A percentile compares a stretch with the other conserved stretches of the same genome.
Conservation (phyloP, 176 grass and related monocot genomes). For the Oryza brachyantha region DNA sequence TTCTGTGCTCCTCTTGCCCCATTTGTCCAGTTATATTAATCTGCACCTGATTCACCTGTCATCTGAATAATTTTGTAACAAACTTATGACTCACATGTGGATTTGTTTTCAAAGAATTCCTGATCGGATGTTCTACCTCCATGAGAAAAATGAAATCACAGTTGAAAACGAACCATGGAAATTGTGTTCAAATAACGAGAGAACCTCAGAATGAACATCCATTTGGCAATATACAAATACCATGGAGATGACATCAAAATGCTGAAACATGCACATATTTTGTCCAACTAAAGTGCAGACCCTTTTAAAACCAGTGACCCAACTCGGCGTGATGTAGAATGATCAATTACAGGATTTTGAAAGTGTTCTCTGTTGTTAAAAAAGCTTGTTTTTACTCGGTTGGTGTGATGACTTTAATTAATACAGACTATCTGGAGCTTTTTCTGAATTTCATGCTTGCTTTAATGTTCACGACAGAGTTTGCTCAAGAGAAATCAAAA, state of each 20-base stretch:
- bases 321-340: background rate
- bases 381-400: background rate
- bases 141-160: background rate
- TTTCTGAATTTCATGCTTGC: slow-evolving; percentile 1
- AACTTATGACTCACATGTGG: background rate
- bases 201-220: background rate
- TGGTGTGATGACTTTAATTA: background rate
- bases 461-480: slow-evolving; percentile 12
- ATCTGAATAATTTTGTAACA: background rate
- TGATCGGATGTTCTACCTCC: background rate
- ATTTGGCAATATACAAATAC: background rate
- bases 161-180: background rate
- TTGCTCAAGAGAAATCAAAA: background rate
- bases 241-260: background rate
- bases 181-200: background rate
- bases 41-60: background rate
- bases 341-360: background rate
- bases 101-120: background rate
- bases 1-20: background rate
- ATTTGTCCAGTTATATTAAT: background rate
- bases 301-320: slow-evolving; percentile 1
- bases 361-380: background rate
- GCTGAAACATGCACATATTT: background rate
- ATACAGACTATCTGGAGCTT: background rate
- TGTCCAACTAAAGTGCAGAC: slow-evolving; percentile 3